Conservation (phyloP, 805 yeast genomes). For the Candida orba region DNA sequence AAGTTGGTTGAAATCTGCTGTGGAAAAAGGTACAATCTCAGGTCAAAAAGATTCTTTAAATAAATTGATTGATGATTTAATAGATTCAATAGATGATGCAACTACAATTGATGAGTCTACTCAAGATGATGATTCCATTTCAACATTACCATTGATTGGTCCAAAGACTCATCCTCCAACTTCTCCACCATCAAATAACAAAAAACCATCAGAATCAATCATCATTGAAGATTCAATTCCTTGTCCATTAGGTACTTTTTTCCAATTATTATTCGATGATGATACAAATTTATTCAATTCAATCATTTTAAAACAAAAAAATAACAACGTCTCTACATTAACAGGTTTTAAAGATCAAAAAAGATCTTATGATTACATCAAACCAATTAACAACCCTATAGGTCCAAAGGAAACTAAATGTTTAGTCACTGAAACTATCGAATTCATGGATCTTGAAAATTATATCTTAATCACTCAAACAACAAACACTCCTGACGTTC, state of each 20-base stretch:
- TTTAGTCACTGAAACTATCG: constrained; percentile 49
- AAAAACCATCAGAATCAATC: constrained; percentile 42
- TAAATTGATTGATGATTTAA: constrained; percentile 35
- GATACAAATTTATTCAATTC: constrained; percentile 42
- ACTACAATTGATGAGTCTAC: constrained; percentile 14
- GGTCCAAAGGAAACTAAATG: constrained; percentile 92
- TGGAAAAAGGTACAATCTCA: constrained; percentile 65
- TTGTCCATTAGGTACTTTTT: constrained; percentile 65
- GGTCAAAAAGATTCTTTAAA: constrained; percentile 61
- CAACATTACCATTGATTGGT: constrained; percentile 26
- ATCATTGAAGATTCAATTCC: constrained; percentile 41
- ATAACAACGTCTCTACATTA: constrained; percentile 45
- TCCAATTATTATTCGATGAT: constrained; percentile 51
- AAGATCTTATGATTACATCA: constrained; percentile 58
- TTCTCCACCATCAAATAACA: constrained; percentile 27
- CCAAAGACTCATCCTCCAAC: constrained; percentile 41
- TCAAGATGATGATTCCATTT: constrained; percentile 1
- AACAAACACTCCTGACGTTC: constrained; percentile 86
- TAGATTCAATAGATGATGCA: constrained; percentile 4
- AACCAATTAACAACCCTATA: constrained; percentile 70
- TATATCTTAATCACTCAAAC: constrained; percentile 53
- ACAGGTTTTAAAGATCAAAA: constrained; percentile 32
- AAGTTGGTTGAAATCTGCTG: constrained; percentile 71
- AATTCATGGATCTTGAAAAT: constrained; percentile 46
- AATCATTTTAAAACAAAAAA: constrained; percentile 51